phyloP scores from a whole-genome alignment of 2,329 filamentous ascomycete species.

The Penicillium sp. region DNA sequence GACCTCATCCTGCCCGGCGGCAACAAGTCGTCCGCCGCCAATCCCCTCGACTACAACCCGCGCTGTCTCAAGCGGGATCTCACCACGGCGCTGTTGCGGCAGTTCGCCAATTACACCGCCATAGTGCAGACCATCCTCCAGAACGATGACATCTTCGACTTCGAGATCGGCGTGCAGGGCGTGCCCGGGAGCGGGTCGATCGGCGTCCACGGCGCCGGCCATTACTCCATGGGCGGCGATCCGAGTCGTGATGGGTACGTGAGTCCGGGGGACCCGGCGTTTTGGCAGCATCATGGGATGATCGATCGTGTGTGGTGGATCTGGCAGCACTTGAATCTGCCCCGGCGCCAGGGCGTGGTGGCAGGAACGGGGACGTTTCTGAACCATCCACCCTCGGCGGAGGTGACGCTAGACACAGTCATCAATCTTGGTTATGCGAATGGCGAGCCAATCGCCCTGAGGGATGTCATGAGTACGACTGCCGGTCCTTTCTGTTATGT shows the following conservation, averaged over 20 bases:
- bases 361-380: conserved; percentile 47
- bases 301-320: conserved; percentile 52
- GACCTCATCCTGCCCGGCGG: conserved; percentile 12
- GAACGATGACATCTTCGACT: conserved; percentile 28
- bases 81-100: conserved; percentile 19
- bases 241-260: conserved; percentile 47
- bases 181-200: conserved; percentile 26
- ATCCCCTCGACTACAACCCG: conserved; percentile 28
- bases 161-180: conserved; percentile 42
- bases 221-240: conserved; percentile 49
- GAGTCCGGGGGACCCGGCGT: conserved; percentile 48
- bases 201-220: conserved; percentile 49
- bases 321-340: conserved; percentile 49
- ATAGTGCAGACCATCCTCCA: conserved; percentile 22
- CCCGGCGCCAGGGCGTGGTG: conserved; percentile 38
- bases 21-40: conserved; percentile 7
- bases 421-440: conserved; percentile 42
- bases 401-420: conserved; percentile 47
- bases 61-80: conserved; percentile 30
- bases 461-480: conserved; percentile 44
- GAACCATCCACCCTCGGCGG: conserved; percentile 43
- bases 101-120: conserved; percentile 20
- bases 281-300: conserved; percentile 50
- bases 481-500: conserved; percentile 40
- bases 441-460: conserved; percentile 34